Base-by-base conservation (phyloP, 306 rosid species). In the Prunus mume region DNA sequence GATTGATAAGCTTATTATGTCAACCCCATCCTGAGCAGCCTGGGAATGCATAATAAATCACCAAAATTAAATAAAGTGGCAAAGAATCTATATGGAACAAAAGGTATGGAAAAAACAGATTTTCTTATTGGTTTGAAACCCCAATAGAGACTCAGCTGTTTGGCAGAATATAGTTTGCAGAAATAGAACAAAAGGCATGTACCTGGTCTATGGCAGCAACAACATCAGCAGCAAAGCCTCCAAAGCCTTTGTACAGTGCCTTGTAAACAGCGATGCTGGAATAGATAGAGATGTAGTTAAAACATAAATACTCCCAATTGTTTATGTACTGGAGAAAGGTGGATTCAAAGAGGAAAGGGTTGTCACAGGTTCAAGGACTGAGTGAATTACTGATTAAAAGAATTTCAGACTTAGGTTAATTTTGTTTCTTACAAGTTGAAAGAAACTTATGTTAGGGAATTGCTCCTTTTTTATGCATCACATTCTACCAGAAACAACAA, bases 161-260 rank as follows among this genome's bases (percentile, higher is more conserved):
- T 45, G 65, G 27, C 73, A 80, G 45, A 72, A 69, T 19, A 71
- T 54, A 17, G 56, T 62, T 80, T 65, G 32, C 62, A 76, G 6
- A 69, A 57, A 68, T 46, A 79, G 27, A 45, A n/a, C 51, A 9
- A 45, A 66, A 57, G 45, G 57, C 18, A 70, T 25, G 41, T 79
- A 96, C 99, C 96, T 96, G 98, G 83, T 96, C 99, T 74, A 96
- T 87, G 63, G 98, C 99, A 71, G 99, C 97, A 72, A 96, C 99
- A 72, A 96, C 99, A 86, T 96, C 99, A 61, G 99, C 98, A 74
- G 98, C 99, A 83, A 96, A 92, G 71, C 99, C 99, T 78, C 99
- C 99, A 82, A 96, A 96, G 75, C 97, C 86, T 87, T 89, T 90
- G 89, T 96, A 96, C 79, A 96, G 72, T 78, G 99, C 98, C 87